Percentiles rank a stretch among this genome's conserved stretches.
phyloP scores from a whole-genome alignment of 75 land plant genomes.

The Sequoiadendron giganteum region DNA sequence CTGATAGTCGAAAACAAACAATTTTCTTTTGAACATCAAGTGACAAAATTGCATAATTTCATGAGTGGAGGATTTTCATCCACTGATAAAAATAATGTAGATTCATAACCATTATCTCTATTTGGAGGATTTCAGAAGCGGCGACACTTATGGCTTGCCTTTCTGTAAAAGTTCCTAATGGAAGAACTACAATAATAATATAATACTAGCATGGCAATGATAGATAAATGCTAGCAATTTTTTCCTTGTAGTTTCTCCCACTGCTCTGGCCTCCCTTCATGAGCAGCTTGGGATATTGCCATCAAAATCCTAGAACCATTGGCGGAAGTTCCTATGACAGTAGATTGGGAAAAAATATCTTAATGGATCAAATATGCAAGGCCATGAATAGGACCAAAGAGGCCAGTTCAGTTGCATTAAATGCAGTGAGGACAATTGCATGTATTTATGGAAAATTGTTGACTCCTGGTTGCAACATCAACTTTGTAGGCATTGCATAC shows the following conservation, averaged over 20 bases:
- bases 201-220: neutral
- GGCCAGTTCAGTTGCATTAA: neutral
- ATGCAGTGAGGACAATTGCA: neutral
- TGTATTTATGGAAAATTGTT: neutral
- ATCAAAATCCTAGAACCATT: neutral
- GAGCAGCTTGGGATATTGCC: neutral
- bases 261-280: neutral
- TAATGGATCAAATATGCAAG: neutral
- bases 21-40: neutral
- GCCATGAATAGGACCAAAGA: neutral
- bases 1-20: neutral
- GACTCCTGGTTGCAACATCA: neutral
- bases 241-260: neutral
- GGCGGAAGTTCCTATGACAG: neutral
- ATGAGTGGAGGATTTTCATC: neutral
- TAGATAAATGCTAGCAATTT: neutral
- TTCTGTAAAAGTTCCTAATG: neutral
- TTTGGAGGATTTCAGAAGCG: neutral
- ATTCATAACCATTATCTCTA: neutral
- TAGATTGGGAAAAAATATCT: neutral
- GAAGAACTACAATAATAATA: neutral
- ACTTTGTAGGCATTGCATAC: neutral
- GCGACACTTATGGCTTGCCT: neutral
- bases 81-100: neutral
- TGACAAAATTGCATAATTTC: neutral